phyloP scores from a whole-genome alignment of 139 green algal genomes.

The Volvox reticuliferus region DNA sequence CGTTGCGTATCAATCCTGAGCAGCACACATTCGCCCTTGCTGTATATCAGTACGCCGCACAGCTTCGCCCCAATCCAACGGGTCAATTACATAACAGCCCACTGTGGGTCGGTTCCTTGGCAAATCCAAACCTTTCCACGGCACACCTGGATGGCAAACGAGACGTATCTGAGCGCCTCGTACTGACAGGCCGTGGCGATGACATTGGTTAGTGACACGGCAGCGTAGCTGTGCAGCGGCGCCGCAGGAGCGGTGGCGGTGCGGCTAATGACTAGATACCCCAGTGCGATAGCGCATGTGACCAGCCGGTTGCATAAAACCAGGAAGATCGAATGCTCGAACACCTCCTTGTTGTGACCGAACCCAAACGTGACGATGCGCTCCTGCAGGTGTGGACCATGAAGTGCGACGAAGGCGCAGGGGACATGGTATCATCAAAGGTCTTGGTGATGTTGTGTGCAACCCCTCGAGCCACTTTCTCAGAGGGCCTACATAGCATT shows the following conservation, averaged over 20 bases:
- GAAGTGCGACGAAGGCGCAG: too few species aligned
- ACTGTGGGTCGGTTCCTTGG: too few species aligned
- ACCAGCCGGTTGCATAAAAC: constrained; percentile 93
- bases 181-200: constrained; percentile 94
- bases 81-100: too few species aligned
- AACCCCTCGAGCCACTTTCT: too few species aligned
- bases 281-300: constrained; percentile 75
- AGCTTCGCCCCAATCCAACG: too few species aligned
- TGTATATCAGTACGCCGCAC: too few species aligned
- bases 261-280: constrained; percentile 52
- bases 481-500: too few species aligned
- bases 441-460: too few species aligned
- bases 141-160: constrained; percentile 91
- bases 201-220: constrained; percentile 90
- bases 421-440: too few species aligned
- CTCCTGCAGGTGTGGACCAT: constrained; percentile 72
- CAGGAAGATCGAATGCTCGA: constrained; percentile 90
- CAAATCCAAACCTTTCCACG: too few species aligned
- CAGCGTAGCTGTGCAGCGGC: constrained; percentile 76
- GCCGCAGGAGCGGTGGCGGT: constrained; percentile 59
- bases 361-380: constrained; percentile 87
- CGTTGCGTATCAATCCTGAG: too few species aligned
- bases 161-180: constrained; percentile 97
- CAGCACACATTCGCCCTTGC: too few species aligned
- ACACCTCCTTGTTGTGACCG: constrained; percentile 66